Evolutionary conservation across 805 yeast species (phyloP), one percentile per base, ranked within the genome.

Genomic region (Saturnispora silvae): DNA sequence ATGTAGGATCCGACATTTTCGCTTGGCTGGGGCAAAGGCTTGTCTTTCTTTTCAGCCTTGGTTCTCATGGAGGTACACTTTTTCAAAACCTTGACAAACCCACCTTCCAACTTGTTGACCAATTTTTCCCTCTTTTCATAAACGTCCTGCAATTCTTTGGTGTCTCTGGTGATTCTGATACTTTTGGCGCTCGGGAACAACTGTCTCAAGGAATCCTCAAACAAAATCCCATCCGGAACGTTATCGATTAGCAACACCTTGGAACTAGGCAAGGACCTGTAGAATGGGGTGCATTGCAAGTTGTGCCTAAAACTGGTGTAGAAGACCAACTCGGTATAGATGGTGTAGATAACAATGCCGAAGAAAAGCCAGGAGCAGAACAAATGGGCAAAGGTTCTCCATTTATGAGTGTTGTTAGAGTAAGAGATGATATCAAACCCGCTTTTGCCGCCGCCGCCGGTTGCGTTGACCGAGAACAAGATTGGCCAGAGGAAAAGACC

Each of bases 341-440:
- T 74, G 40, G 75, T 64, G 54, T 70, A 81, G 23, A 79, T 60
- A 27, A 77, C 65, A n/a, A 67, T 41, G 5, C 84, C 86, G 53
- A 78, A 81, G 51, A 70, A 75, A 20, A 72, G 45, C 92, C 92
- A 81, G 15, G 86, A 77, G 38, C 79, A 51, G 51, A 82, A 81
- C 5, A 78, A 77, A 49, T 81, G 86, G 6, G 89, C 92, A 55
- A 71, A 77, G 38, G 66, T 69, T 56, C 82, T 67, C 64, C 77
- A 71, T 53, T 74, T 75, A 53, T 77, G 63, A 13, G 59, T 63
- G 23, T 79, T 75, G 47, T 81, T 79, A 22, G 82, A 64, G 50
- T 68, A 76, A 1, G 84, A 64, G 37, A 82, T 61, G 22, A 76
- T 60, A 48, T 79, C 81, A 44, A 82, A 78, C 6, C 87, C 89